Percentiles rank a stretch among this genome's conserved stretches.
phyloP scores from a whole-genome alignment of 768 basidiomycete genomes.

The Leccinum fibrillosum region DNA sequence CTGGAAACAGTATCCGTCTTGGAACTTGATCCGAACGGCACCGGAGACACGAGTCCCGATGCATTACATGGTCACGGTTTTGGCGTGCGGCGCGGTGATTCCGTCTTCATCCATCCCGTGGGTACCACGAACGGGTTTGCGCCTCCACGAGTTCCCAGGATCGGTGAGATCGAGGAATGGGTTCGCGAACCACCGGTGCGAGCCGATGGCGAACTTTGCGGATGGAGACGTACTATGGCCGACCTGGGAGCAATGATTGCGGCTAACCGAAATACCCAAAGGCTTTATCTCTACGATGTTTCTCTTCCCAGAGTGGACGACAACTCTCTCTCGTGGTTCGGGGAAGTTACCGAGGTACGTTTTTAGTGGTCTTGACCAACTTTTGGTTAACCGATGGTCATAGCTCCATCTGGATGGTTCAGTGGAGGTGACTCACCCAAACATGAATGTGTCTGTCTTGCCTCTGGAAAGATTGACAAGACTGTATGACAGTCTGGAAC shows the following conservation, averaged over 20 bases:
- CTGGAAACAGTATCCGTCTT: slow-evolving; percentile 74
- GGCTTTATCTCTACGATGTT: slow-evolving; percentile 40
- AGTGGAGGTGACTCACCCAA: slow-evolving; percentile 70
- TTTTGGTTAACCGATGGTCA: slow-evolving; percentile 6
- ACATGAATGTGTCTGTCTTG: slow-evolving; percentile 45
- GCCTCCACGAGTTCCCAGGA: slow-evolving; percentile 69
- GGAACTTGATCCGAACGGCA: slow-evolving; percentile 86
- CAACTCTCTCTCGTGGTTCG: slow-evolving; percentile 68
- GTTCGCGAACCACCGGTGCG: slow-evolving; percentile 57
- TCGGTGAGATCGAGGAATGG: slow-evolving; percentile 84
- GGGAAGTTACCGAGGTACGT: slow-evolving; percentile 78
- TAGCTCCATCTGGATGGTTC: slow-evolving; percentile 75
- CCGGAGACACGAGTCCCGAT: slow-evolving; percentile 46
- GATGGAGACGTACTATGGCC: slow-evolving; percentile 72
- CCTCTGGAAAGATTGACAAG: slow-evolving; percentile 69
- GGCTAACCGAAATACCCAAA: slow-evolving; percentile 38
- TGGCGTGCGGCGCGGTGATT: slow-evolving; percentile 81
- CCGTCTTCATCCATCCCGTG: slow-evolving; percentile 73
- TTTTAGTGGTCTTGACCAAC: slow-evolving; percentile 2
- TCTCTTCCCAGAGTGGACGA: slow-evolving; percentile 40
- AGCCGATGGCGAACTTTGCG: slow-evolving; percentile 49
- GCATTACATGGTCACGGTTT: slow-evolving; percentile 53
- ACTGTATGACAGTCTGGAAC: slow-evolving; percentile 79
- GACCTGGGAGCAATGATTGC: slow-evolving; percentile 63
- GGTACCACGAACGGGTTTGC: slow-evolving; percentile 71